phyloP scores from a whole-genome alignment of 495 filamentous ascomycete species.

The Opeltia flavorubescens region DNA sequence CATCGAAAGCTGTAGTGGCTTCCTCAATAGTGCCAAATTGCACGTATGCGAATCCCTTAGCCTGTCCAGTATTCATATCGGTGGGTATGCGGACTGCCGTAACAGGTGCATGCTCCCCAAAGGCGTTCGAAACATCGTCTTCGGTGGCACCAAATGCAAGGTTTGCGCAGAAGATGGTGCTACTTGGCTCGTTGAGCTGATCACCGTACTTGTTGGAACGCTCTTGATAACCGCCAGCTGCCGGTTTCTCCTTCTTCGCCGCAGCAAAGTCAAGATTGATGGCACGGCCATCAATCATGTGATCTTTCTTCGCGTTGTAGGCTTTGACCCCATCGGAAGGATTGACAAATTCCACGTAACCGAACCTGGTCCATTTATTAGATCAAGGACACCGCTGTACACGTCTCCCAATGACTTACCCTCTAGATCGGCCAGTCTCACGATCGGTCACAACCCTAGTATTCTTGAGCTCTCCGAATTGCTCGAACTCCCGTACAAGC shows the following conservation, averaged over 20 bases:
- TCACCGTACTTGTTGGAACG: conserved; percentile 54
- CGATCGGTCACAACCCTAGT: conserved; percentile 76
- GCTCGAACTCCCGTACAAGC: conserved; percentile 74
- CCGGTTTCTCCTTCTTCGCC: conserved; percentile 49
- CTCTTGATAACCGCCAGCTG: conserved; percentile 23
- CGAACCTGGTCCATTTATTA: conserved; percentile 46
- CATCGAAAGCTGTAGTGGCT: conserved; percentile 59
- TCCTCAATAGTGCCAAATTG: conserved; percentile 74
- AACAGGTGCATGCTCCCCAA: conserved; percentile 56
- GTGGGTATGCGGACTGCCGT: conserved; percentile 79
- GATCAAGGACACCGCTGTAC: conserved; percentile 1
- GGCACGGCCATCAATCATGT: conserved; percentile 67
- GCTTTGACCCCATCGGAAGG: conserved; percentile 61
- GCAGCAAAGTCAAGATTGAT: conserved; percentile 84
- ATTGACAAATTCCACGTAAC: conserved; percentile 82
- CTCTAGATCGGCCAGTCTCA: conserved; percentile 71
- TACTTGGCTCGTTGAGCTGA: conserved; percentile 55
- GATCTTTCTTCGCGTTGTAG: conserved; percentile 62
- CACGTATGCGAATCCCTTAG: conserved; percentile 94
- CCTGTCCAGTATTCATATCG: conserved; percentile 69
- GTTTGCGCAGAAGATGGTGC: conserved; percentile 92
- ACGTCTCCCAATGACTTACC: conserved; percentile 30
- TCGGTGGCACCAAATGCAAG: conserved; percentile 73
- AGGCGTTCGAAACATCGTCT: conserved; percentile 58
- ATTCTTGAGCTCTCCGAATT: conserved; percentile 61